Conservation (phyloP, 2,329 filamentous ascomycete genomes). For the Fusarium sublunatum region DNA sequence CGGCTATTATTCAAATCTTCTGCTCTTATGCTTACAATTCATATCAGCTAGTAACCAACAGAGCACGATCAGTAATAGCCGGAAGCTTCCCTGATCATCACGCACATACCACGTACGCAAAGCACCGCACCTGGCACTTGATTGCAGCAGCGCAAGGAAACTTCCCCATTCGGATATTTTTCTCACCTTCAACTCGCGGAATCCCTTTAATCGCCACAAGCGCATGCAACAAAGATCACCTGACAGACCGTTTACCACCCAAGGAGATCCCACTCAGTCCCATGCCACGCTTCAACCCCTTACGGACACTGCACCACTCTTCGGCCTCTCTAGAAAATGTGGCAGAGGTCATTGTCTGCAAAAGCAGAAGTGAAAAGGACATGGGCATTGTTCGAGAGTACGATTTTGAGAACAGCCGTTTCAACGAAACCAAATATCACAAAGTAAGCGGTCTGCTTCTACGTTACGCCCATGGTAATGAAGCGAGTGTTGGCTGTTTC, state of each 20-base stretch:
- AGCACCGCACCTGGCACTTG: background rate
- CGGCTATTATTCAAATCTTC: accelerated
- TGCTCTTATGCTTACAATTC: background rate
- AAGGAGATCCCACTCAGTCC: background rate
- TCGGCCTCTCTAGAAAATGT: background rate
- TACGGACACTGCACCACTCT: background rate
- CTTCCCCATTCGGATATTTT: background rate
- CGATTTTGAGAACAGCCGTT: background rate
- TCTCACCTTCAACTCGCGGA: slow-evolving; percentile 5
- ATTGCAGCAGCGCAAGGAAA: background rate
- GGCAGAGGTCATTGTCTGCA: background rate
- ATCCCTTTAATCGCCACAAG: slow-evolving; percentile 5
- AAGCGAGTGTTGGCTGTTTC: slow-evolving; percentile 17
- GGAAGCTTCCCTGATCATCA: slow-evolving; percentile 8
- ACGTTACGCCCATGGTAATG: background rate
- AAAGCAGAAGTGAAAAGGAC: background rate
- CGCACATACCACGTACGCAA: background rate
- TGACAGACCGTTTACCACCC: background rate
- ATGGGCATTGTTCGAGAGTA: background rate
- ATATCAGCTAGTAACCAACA: slow-evolving; percentile 6
- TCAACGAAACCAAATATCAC: background rate
- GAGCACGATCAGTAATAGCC: background rate
- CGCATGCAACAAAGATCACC: too few species aligned
- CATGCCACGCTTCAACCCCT: slow-evolving; percentile 4
- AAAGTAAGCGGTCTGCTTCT: slow-evolving; percentile 13